Percentiles rank a stretch among this genome's conserved stretches.
Conservation (phyloP, 2,329 filamentous ascomycete genomes). For the Hypoxylon sp. region DNA sequence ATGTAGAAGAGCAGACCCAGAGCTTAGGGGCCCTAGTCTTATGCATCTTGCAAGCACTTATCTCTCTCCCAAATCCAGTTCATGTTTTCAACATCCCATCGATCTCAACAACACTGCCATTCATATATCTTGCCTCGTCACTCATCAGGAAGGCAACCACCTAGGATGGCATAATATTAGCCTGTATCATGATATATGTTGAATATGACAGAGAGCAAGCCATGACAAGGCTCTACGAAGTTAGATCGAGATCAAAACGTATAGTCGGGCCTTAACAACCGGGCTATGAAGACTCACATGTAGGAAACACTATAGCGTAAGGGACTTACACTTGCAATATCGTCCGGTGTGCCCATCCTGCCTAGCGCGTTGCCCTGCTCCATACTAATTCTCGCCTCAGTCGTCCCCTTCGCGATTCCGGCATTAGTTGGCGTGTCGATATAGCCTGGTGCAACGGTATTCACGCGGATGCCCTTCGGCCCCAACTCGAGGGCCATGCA, state of each 20-base stretch:
- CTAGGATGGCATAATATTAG: conserved; percentile 28
- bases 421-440: conserved; percentile 55
- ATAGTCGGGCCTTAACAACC: neutral
- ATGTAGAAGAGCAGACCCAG: neutral
- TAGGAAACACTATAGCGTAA: neutral
- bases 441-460: conserved; percentile 53
- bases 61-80: neutral
- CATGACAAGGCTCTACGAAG: neutral
- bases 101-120: conserved; percentile 66
- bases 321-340: conserved; percentile 49
- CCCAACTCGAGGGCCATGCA: conserved; percentile 60
- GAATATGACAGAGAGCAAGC: neutral
- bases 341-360: conserved; percentile 50
- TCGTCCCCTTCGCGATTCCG: conserved; percentile 62
- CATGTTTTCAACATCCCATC: conserved; percentile 57
- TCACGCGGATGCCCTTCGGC: conserved; percentile 56
- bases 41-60: neutral
- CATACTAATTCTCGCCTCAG: conserved; percentile 56
- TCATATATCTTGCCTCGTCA: conserved; percentile 60
- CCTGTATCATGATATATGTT: neutral
- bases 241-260: neutral
- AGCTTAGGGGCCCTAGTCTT: neutral
- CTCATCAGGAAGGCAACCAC: conserved; percentile 61
- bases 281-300: neutral
- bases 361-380: conserved; percentile 48